Evolutionary conservation across 148 eudicot species (phyloP).

Genomic region (Rhododendron mucronatum): DNA sequence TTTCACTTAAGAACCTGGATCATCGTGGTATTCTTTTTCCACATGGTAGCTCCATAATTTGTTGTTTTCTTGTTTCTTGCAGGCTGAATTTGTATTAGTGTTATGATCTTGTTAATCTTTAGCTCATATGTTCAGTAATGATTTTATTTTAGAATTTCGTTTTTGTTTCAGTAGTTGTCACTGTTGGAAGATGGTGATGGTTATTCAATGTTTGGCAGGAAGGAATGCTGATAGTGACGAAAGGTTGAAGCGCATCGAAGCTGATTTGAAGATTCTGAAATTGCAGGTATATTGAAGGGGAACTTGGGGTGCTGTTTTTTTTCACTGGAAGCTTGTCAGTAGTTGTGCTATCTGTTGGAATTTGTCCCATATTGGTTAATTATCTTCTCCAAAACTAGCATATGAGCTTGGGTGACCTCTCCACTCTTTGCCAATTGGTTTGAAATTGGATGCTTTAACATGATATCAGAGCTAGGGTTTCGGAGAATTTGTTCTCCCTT

Average conservation of each 20-base stretch:
- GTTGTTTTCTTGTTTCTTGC: background rate
- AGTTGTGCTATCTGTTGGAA: background rate
- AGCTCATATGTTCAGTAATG: background rate
- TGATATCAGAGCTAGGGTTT: too few relatives aligned
- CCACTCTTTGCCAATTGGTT: too few relatives aligned
- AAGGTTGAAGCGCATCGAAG: constrained; percentile 69
- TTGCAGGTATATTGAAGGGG: constrained; percentile 52
- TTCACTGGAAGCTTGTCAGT: background rate
- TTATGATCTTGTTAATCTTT: background rate
- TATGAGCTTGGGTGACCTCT: too few relatives aligned
- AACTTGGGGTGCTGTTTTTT: background rate
- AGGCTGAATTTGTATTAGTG: background rate
- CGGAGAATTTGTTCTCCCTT: too few relatives aligned
- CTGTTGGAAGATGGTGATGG: background rate
- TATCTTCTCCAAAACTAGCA: too few relatives aligned
- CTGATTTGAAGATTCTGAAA: constrained; percentile 76
- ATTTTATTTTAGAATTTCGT: background rate
- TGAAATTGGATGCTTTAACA: too few relatives aligned
- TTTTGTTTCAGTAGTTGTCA: background rate
- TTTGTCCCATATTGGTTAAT: too few relatives aligned
- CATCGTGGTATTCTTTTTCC: background rate
- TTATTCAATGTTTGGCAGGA: constrained; percentile 37
- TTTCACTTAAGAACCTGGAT: background rate
- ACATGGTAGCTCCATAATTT: background rate
- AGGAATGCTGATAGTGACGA: constrained; percentile 39